Base-by-base conservation (phyloP, 1,284 basidiomycete species). In the Takashimella koratensis region DNA sequence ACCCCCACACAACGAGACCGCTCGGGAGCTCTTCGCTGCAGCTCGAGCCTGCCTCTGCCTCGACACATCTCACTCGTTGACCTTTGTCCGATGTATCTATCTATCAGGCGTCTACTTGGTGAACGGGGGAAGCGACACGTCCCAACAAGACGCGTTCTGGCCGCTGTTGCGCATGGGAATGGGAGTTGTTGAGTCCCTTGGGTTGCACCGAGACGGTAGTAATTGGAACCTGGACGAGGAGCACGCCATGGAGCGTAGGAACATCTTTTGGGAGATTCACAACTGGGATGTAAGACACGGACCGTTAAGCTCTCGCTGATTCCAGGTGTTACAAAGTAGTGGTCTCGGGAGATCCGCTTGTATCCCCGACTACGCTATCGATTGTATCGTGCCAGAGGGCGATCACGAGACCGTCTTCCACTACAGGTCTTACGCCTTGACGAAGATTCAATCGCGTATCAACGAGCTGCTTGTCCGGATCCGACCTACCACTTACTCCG, bases 61-160 rank as follows among this genome's bases (percentile, higher is more conserved):
- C 43, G 57, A 68, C 47, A 53, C 43, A 45, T 65, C 49, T 43
- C 58, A 54, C 27, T 57, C 55, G 1, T 51, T 62, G 40, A 59
- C 67, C 20, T 58, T 58, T 10, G 55, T 66, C 1, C 67, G 70
- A 49, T 58, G 56, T 2, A 50, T 68, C 10, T 69, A 67, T 44
- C 62, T 70, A 20, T 61, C 55, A 25, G 64, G 52, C 20, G 60
- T 60, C 20, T 69, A 54, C 52, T 45, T 67, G 4, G 54, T 73
- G 52, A 70, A 69, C 45, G 56, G 57, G 1, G 57, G 64, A 42
- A 57, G 61, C n/a, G 53, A 70, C 11, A 53, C 57, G 3, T 53
- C 64, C 22, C 58, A 65, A 10, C 62, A 67, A 5, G 66, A 70
- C 43, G 58, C 58, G 11, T 57, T 59, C 45, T 68, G 60, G 57